Percentiles rank a stretch among this genome's conserved stretches.
These are phyloP conservation scores for Leucosporidium yakuticum DNA, from an alignment of 768 basidiomycete genomes.

Conservation along the genomic window DNA sequence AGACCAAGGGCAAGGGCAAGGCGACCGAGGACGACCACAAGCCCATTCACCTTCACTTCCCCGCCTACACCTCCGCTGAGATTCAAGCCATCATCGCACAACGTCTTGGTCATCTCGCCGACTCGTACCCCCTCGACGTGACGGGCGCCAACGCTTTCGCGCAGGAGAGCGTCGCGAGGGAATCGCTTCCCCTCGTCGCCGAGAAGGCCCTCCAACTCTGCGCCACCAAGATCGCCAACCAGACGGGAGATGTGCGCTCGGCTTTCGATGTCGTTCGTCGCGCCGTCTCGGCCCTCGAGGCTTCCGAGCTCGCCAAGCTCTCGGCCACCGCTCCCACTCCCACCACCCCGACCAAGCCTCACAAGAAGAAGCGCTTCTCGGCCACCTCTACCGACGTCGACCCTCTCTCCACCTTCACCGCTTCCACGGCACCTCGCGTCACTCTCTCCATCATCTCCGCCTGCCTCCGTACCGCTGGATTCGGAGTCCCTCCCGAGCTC, in stretches of 20 bases:
- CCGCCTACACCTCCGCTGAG: constrained; percentile 68
- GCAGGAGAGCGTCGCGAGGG: not conserved
- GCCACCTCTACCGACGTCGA: not conserved
- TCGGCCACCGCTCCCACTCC: constrained; percentile 43
- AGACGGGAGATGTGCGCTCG: constrained; percentile 75
- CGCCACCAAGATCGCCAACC: constrained; percentile 70
- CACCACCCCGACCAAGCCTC: constrained; percentile 33
- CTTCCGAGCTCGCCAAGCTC: constrained; percentile 38
- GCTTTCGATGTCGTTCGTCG: constrained; percentile 73
- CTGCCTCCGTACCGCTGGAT: constrained; percentile 49
- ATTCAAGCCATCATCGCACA: constrained; percentile 63
- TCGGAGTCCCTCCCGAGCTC: constrained; percentile 12
- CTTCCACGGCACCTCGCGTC: constrained; percentile 43
- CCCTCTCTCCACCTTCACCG: constrained; percentile 11
- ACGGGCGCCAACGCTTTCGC: not conserved
- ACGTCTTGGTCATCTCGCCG: constrained; percentile 51
- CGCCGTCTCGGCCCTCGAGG: constrained; percentile 65
- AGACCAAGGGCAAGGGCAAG: constrained; percentile 33
- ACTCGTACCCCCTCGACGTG: constrained; percentile 42
- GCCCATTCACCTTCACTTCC: constrained; percentile 56
- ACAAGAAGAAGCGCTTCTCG: not conserved
- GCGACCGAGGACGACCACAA: constrained; percentile 16
- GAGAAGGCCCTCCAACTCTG: constrained; percentile 60
- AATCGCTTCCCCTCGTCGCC: constrained; percentile 51
- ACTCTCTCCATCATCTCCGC: constrained; percentile 64